Conservation (phyloP, 176 grass and related monocot genomes). For the Hordeum marinum region DNA sequence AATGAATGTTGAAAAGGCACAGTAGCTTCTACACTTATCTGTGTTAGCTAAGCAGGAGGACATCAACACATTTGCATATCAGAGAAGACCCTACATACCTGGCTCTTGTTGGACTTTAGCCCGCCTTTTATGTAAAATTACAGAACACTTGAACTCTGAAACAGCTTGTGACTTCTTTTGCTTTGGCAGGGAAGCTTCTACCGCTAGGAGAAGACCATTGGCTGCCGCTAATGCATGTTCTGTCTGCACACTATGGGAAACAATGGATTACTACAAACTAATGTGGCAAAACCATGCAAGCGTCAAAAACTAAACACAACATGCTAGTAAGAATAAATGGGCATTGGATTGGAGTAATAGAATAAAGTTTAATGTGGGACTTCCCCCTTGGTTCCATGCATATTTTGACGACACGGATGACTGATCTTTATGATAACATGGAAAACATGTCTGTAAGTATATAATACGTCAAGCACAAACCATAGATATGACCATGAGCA, state of each 20-base stretch:
- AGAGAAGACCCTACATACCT: conserved; percentile 28
- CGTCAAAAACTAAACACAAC: background rate
- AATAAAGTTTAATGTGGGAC: background rate
- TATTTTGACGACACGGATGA: background rate
- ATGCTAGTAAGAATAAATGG: background rate
- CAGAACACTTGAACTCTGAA: conserved; percentile 77
- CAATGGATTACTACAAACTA: conserved; percentile 11
- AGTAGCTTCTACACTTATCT: background rate
- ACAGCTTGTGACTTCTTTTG: conserved; percentile 72
- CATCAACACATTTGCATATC: background rate
- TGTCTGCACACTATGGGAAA: conserved; percentile 62
- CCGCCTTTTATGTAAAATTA: conserved; percentile 70
- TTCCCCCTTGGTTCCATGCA: background rate
- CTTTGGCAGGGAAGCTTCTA: conserved; percentile 65
- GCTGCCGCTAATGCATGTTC: conserved; percentile 55
- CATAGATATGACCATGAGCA: background rate
- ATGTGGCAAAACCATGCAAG: background rate
- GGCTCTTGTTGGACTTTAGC: conserved; percentile 42
- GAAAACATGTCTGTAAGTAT: background rate
- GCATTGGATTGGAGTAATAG: background rate
- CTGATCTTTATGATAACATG: background rate
- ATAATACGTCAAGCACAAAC: background rate
- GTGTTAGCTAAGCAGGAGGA: background rate
- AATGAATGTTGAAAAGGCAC: too few species aligned
- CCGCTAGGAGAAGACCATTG: conserved; percentile 55